Percentiles rank a stretch among this genome's conserved stretches.
Conservation (phyloP, 192 early-diverging fungal genomes). For the Entomortierella beljakovae region DNA sequence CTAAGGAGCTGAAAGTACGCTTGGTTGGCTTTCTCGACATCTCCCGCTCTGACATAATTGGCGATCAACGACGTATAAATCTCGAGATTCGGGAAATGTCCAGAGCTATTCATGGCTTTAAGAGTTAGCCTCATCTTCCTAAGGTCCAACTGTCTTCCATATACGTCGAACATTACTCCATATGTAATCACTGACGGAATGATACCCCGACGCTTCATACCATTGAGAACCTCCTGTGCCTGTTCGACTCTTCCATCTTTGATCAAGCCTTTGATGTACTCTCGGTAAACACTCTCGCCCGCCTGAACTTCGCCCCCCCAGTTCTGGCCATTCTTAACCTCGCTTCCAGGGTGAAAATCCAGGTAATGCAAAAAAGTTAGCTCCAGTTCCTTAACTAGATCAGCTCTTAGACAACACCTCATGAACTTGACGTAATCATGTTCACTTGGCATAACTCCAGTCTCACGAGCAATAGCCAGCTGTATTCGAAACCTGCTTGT, state of each 20-base stretch:
- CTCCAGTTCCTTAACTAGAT: slow-evolving; percentile 25
- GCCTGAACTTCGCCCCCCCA: background rate
- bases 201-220: slow-evolving; percentile 30
- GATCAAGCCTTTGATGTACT: slow-evolving; percentile 35
- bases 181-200: slow-evolving; percentile 10
- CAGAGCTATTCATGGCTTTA: slow-evolving; percentile 9
- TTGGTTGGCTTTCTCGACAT: slow-evolving; percentile 18
- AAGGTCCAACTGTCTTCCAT: slow-evolving; percentile 35
- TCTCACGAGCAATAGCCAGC: slow-evolving; percentile 20
- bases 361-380: slow-evolving; percentile 37
- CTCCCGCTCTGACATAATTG: slow-evolving; percentile 35
- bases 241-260: slow-evolving; percentile 28
- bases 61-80: slow-evolving; percentile 47
- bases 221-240: slow-evolving; percentile 35
- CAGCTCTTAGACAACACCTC: slow-evolving; percentile 15
- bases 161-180: slow-evolving; percentile 34
- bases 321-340: background rate
- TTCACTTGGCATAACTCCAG: slow-evolving; percentile 14
- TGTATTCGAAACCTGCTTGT: slow-evolving; percentile 37
- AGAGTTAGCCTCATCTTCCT: slow-evolving; percentile 18
- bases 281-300: slow-evolving; percentile 22
- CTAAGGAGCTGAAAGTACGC: slow-evolving; percentile 13
- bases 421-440: slow-evolving; percentile 30
- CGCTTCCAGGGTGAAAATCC: slow-evolving; percentile 7
- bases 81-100: slow-evolving; percentile 13